These are phyloP conservation scores for Cryptococcus sp. DNA, from an alignment of 1,284 basidiomycete species.

Conservation along the genomic window DNA sequence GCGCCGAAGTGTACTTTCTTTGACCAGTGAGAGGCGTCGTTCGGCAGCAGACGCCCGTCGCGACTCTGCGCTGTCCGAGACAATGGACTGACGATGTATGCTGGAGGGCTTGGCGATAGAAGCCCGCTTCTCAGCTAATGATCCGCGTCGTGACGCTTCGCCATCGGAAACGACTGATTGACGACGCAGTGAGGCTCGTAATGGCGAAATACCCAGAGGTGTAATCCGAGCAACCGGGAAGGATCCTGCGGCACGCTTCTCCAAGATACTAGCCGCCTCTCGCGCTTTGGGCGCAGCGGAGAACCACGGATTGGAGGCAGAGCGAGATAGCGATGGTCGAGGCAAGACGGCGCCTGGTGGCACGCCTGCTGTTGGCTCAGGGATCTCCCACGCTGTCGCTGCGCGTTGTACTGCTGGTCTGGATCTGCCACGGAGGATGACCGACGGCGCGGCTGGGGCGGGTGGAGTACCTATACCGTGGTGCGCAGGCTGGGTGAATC, in stretches of 20 bases:
- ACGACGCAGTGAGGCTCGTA: constrained; percentile 26
- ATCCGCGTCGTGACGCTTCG: constrained; percentile 16
- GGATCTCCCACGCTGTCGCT: constrained; percentile 20
- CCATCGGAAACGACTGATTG: constrained; percentile 32
- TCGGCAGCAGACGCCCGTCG: constrained; percentile 19
- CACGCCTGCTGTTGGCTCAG: constrained; percentile 16
- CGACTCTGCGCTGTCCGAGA: constrained; percentile 4
- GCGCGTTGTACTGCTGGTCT: constrained; percentile 17
- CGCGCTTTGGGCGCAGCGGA: constrained; percentile 5
- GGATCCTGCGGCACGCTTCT: constrained; percentile 17
- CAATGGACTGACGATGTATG: constrained; percentile 1
- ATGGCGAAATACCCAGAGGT: constrained; percentile 31
- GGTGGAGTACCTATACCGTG: constrained; percentile 27
- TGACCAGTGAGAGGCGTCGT: constrained; percentile 22
- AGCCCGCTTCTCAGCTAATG: constrained; percentile 17
- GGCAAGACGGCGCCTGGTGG: constrained; percentile 30
- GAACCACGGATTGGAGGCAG: constrained; percentile 28
- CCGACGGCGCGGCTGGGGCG: constrained; percentile 20
- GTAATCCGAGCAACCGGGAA: constrained; percentile 28
- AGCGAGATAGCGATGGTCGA: constrained; percentile 21
- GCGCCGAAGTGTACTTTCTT: constrained; percentile 11
- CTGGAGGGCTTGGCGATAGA: constrained; percentile 14
- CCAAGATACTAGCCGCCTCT: constrained; percentile 6
- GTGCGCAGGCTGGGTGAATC: constrained; percentile 5
- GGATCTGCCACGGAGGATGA: constrained; percentile 14